These are phyloP conservation scores for Populus hybrid DNA, from an alignment of 441 rosid species.

Conservation along the genomic window DNA sequence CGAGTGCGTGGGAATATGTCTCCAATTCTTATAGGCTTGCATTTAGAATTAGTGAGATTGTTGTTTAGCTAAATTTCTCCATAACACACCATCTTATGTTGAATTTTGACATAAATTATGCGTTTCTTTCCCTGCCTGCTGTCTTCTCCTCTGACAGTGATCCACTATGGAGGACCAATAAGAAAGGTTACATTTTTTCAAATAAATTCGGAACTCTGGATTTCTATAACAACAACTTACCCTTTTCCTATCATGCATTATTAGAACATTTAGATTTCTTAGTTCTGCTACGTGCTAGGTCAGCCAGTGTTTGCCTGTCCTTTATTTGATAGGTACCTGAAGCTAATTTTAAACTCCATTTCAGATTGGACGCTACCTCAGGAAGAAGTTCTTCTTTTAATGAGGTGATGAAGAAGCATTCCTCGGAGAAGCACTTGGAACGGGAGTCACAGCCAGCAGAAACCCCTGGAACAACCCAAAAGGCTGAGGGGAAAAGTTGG, in stretches of 20 bases:
- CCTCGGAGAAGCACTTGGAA: constrained; percentile 8
- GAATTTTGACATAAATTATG: background rate
- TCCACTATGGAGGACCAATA: background rate
- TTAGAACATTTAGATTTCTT: background rate
- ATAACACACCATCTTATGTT: background rate
- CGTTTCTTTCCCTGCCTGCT: background rate
- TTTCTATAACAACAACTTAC: background rate
- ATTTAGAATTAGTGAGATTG: background rate
- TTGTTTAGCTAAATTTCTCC: background rate
- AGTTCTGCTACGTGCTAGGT: background rate
- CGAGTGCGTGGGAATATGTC: background rate
- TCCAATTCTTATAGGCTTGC: background rate
- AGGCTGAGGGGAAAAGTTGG: constrained; percentile 27
- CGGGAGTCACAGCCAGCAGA: constrained; percentile 16
- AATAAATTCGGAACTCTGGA: background rate
- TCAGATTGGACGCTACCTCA: constrained; percentile 23
- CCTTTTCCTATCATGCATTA: background rate
- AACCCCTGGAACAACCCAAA: constrained; percentile 14
- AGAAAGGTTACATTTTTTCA: background rate
- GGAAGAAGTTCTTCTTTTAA: constrained; percentile 6
- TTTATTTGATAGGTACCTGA: background rate
- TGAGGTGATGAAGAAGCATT: constrained; percentile 8
- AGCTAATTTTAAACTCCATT: background rate
- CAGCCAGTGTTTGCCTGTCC: background rate
- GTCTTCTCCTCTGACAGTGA: background rate